Evolutionary conservation across 805 yeast species (phyloP).

Genomic region (Candida maltosa): DNA sequence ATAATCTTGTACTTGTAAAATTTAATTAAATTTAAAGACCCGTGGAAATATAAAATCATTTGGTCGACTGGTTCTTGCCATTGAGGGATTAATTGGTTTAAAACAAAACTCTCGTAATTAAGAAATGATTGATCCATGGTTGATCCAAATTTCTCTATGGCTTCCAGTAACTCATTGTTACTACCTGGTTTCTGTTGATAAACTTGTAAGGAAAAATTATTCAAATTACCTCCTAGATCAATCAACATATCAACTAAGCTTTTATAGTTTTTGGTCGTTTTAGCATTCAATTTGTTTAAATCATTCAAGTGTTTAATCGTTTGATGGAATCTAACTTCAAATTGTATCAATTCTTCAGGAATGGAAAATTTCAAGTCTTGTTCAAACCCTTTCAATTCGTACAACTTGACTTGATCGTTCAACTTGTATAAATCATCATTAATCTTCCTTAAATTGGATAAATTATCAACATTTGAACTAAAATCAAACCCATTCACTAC

Average conservation of each 20-base stretch:
- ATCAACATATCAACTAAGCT: constrained; percentile 36
- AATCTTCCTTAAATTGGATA: constrained; percentile 27
- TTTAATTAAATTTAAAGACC: constrained; percentile 42
- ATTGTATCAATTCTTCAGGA: constrained; percentile 28
- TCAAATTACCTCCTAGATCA: constrained; percentile 56
- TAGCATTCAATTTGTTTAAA: constrained; percentile 35
- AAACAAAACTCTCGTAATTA: constrained; percentile 43
- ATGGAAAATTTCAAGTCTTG: constrained; percentile 16
- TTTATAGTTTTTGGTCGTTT: constrained; percentile 38
- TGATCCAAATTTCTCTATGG: constrained; percentile 52
- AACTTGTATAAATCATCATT: constrained; percentile 33
- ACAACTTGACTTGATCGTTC: constrained; percentile 29
- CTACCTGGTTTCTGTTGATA: constrained; percentile 15
- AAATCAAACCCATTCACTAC: constrained; percentile 36
- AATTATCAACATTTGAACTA: constrained; percentile 25
- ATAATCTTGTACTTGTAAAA: constrained; percentile 52
- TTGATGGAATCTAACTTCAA: constrained; percentile 32
- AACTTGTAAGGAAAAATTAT: constrained; percentile 49
- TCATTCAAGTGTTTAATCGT: constrained; percentile 29
- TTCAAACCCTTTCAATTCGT: constrained; percentile 15
- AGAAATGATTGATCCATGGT: constrained; percentile 49
- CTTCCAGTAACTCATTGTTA: constrained; percentile 23
- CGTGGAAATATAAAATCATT: constrained; percentile 40
- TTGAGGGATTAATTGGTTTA: constrained; percentile 32
- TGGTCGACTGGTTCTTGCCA: constrained; percentile 54